Conservation (phyloP, 345 rosid species). For the Brassica incana region DNA sequence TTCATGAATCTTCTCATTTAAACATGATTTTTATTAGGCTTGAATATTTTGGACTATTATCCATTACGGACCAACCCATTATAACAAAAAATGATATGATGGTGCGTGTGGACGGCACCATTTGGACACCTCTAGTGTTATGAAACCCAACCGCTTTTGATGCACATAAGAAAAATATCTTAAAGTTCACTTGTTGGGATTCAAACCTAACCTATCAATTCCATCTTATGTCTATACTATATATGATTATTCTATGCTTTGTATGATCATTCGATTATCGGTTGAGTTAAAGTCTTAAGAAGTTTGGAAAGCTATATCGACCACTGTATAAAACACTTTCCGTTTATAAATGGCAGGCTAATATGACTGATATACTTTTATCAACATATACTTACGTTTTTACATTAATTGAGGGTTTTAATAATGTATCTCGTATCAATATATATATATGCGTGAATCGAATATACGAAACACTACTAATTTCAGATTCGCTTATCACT, state of each 20-base stretch:
- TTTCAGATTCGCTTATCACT: slow-evolving; percentile 28
- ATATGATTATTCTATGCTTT: too few species aligned
- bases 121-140: too few species aligned
- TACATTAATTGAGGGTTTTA: neutral
- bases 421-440: neutral
- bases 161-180: slow-evolving; percentile 15
- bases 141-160: slow-evolving; percentile 18
- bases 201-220: slow-evolving; percentile 12
- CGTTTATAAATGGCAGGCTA: neutral
- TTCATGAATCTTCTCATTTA: too few species aligned
- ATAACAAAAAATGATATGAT: too few species aligned
- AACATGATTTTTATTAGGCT: too few species aligned
- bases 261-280: too few species aligned
- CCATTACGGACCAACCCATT: too few species aligned
- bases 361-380: neutral
- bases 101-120: too few species aligned
- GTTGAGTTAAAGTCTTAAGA: too few species aligned
- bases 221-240: too few species aligned
- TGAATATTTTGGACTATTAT: too few species aligned
- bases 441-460: neutral
- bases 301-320: neutral
- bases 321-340: neutral
- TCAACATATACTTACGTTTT: neutral
- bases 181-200: slow-evolving; percentile 9
- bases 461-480: neutral